Evolutionary conservation across 208 protist genomes (phyloP), one percentile per base, ranked within the genome.

Genomic region (Leptomonas seymouri): DNA sequence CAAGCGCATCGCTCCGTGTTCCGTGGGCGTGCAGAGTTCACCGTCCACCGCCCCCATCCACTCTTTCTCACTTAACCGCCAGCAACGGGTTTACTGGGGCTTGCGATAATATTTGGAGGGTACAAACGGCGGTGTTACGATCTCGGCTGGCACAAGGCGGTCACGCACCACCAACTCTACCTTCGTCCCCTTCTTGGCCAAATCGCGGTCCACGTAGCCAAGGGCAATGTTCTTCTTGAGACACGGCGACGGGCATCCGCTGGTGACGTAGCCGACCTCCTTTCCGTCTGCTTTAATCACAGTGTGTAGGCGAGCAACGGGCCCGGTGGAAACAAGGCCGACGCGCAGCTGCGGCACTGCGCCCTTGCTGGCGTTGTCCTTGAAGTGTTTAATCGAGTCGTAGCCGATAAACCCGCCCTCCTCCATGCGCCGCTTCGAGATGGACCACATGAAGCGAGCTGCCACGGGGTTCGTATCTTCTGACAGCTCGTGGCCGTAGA

Each of bases 401-500:
- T 91, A 84, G 51, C 98, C 98, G 56, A 97, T 74, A 76, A 99
- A 99, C 31, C 93, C 96, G 39, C 93, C 96, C 66, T 98, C 88
- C 46, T 86, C 78, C 69, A 94, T 89, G 53, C 98, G 83, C 23
- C 96, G 86, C 86, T 99, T 98, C 42, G 84, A 81, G 53, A 99
- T 98, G 27, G 93, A 79, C 98, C 98, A 99, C 62, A 79, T 89
- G 30, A 99, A 88, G 39, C 74, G 83, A 5, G 98, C 98, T 71
- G 98, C 96, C 12, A 98, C 85, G 18, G 98, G 97, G 36, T 94
- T 97, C 4, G 85, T 99, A 0, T 76, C 83, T 53, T 98, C 96
- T 59, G 89, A 85, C 20, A 99, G 89, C 72, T 99, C 99, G 68
- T 99, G 87, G 59, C 98, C 98, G 80, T 99, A 99, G 1, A 99